Percentiles rank a stretch among this genome's conserved stretches.
phyloP scores from a whole-genome alignment of 2,329 filamentous ascomycete genomes.

The Ceratocystis papillata region DNA sequence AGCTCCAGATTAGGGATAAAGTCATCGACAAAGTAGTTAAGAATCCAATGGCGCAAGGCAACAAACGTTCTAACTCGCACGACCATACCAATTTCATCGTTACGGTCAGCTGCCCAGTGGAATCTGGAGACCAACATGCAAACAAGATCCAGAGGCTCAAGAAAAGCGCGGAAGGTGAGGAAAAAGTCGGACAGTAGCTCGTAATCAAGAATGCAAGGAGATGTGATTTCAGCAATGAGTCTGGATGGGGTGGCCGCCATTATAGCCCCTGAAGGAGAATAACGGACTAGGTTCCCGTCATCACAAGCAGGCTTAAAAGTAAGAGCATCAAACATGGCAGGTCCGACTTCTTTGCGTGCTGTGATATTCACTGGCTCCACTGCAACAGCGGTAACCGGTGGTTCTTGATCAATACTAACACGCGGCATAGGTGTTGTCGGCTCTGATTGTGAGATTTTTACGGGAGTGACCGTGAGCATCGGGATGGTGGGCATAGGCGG shows the following conservation, averaged over 20 bases:
- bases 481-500: slow-evolving; percentile 15
- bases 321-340: slow-evolving; percentile 71
- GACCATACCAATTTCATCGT: slow-evolving; percentile 78
- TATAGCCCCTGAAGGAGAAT: slow-evolving; percentile 61
- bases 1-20: slow-evolving; percentile 69
- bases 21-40: slow-evolving; percentile 96
- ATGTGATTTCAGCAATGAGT: slow-evolving; percentile 91
- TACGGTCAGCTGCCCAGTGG: slow-evolving; percentile 70
- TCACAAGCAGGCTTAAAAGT: slow-evolving; percentile 70
- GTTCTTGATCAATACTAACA: slow-evolving; percentile 8
- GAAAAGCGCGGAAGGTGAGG: slow-evolving; percentile 80
- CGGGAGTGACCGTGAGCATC: neutral
- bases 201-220: slow-evolving; percentile 90
- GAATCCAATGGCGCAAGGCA: slow-evolving; percentile 87
- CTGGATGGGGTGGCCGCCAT: slow-evolving; percentile 82
- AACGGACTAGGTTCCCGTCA: slow-evolving; percentile 70
- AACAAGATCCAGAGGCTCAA: slow-evolving; percentile 65
- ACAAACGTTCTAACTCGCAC: slow-evolving; percentile 95
- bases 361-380: slow-evolving; percentile 41
- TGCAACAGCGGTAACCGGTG: slow-evolving; percentile 21
- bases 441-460: slow-evolving; percentile 25
- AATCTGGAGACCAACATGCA: slow-evolving; percentile 76
- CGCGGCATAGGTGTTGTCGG: slow-evolving; percentile 31
- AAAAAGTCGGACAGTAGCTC: slow-evolving; percentile 97
- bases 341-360: slow-evolving; percentile 47